phyloP scores from a whole-genome alignment of 2,329 filamentous ascomycete genomes.

The Thermoascus crustaceus region DNA sequence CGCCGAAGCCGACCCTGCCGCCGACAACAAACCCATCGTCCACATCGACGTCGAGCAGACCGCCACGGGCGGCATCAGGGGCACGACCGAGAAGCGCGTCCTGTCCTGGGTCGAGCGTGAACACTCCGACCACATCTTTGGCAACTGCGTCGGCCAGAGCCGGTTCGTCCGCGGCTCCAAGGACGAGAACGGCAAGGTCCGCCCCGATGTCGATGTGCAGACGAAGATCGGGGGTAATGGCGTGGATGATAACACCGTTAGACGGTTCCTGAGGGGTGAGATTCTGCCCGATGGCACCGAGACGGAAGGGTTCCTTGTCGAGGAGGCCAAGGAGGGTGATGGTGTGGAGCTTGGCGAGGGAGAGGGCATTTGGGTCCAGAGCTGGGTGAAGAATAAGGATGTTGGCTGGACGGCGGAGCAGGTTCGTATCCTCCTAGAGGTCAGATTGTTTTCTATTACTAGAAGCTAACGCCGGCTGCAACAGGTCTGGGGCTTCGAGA shows the following conservation, averaged over 20 bases:
- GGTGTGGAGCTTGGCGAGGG: conserved; percentile 37
- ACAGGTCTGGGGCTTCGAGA: conserved; percentile 41
- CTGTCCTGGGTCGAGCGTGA: conserved; percentile 54
- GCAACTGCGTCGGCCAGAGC: conserved; percentile 55
- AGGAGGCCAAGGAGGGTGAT: conserved; percentile 27
- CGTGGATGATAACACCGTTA: conserved; percentile 29
- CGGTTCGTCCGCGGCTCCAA: conserved; percentile 38
- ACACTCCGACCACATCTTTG: conserved; percentile 75
- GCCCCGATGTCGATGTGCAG: conserved; percentile 26
- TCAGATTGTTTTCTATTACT: conserved; percentile 1
- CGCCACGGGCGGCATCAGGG: conserved; percentile 61
- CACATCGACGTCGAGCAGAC: conserved; percentile 68
- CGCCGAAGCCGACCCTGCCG: conserved; percentile 37
- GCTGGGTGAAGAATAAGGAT: conserved; percentile 41
- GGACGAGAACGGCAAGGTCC: conserved; percentile 30
- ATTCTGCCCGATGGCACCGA: conserved; percentile 47
- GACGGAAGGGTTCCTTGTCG: conserved; percentile 52
- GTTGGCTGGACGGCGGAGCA: conserved; percentile 49
- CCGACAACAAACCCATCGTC: conserved; percentile 35
- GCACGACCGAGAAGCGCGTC: conserved; percentile 51
- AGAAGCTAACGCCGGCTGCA: conserved; percentile 10
- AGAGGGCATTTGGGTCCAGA: conserved; percentile 41
- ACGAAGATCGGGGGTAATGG: conserved; percentile 30
- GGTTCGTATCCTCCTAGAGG: conserved; percentile 20
- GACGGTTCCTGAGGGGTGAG: conserved; percentile 33